Evolutionary conservation across 768 basidiomycete species (phyloP), one percentile per base, ranked within the genome.

Genomic region (Rubroboletus satanas): DNA sequence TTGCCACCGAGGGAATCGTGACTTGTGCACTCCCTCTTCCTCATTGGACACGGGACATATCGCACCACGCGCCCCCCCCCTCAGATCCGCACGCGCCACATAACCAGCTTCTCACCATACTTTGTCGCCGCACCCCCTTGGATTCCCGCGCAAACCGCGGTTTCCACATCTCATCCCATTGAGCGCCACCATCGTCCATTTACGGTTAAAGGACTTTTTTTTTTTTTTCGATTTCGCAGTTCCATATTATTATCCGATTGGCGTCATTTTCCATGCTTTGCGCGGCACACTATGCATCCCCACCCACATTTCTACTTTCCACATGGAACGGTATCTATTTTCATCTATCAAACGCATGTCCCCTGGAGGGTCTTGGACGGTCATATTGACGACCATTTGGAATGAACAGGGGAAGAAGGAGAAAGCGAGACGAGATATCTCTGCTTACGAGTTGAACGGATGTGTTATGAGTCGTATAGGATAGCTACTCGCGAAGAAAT

Each of bases 401-500:
- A 55, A 51, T 21, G 50, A 52, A 55, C 36, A 53, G 51, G 44
- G 45, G 43, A 53, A 46, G 63, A 44, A 52, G 50, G 36, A 50
- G 33, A 47, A 51, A n/a, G 35, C 46, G 35, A 52, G 55, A 56
- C 45, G 52, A 59, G 54, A 55, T 55, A 41, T 51, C 17, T 53
- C 51, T 53, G 59, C 49, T 21, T 7, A 59, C 57, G 58, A 57
- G 49, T 52, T 47, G 54, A 35, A 58, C 62, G 64, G 58, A 62
- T n/a, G n/a, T 51, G 54, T 61, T 56, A 56, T 53, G 61, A 66
- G 44, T 51, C 51, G 57, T 70, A 70, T 62, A 45, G 48, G 54
- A 56, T 64, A 64, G 45, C 35, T 59, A 56, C 56, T 43, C 35
- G 51, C 55, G 54, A 75, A 45, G 81, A 4, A 65, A 52, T 79